Percentiles rank a stretch among this genome's conserved stretches.
Evolutionary conservation across 768 basidiomycete species (phyloP).

Genomic region (Phanerodontia chrysosporium): DNA sequence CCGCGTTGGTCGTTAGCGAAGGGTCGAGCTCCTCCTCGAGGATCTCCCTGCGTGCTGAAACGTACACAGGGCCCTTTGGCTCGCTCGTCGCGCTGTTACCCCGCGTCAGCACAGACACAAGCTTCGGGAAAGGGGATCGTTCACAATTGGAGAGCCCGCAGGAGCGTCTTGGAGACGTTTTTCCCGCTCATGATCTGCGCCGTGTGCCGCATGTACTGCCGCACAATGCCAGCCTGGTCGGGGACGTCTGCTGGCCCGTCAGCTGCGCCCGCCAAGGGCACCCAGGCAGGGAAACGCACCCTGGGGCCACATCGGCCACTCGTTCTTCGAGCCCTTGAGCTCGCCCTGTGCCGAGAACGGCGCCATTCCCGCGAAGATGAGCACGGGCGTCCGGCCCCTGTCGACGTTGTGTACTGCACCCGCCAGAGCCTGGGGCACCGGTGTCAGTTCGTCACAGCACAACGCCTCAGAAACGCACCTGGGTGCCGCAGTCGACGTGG

Average conservation of each 20-base stretch:
- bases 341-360: constrained; percentile 56
- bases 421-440: constrained; percentile 46
- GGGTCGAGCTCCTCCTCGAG: constrained; percentile 60
- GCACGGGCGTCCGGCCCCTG: constrained; percentile 52
- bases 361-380: constrained; percentile 71
- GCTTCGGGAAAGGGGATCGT: constrained; percentile 9
- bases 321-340: constrained; percentile 60
- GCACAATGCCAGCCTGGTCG: constrained; percentile 67
- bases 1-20: constrained; percentile 27
- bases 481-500: constrained; percentile 70
- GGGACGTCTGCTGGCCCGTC: constrained; percentile 44
- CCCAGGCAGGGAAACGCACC: constrained; percentile 32
- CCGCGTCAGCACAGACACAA: neutral
- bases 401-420: constrained; percentile 74
- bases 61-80: constrained; percentile 70
- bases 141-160: constrained; percentile 63
- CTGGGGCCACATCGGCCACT: constrained; percentile 73
- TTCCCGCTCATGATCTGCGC: constrained; percentile 54
- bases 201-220: constrained; percentile 71
- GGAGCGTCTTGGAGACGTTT: constrained; percentile 46
- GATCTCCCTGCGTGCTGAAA: constrained; percentile 69
- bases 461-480: constrained; percentile 32
- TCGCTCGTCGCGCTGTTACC: constrained; percentile 55
- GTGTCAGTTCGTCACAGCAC: neutral
- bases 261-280: neutral